A percentile compares a stretch with the other conserved stretches of the same genome.
Evolutionary conservation across 2,329 filamentous ascomycete genomes (phyloP).

Genomic region (Teratosphaeria viscida): DNA sequence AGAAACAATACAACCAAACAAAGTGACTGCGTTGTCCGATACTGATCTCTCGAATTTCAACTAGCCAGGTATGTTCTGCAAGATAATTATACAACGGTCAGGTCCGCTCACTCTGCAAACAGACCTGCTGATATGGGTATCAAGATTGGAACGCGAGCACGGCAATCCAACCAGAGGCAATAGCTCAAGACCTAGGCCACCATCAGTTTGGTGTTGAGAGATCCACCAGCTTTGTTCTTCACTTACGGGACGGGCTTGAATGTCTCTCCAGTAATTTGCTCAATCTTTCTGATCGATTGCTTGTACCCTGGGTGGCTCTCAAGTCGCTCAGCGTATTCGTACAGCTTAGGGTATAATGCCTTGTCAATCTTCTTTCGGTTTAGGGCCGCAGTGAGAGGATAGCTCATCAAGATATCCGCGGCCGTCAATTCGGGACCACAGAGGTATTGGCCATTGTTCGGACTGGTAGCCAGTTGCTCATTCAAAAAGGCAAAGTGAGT

Average conservation of each 20-base stretch:
- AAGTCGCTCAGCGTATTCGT: conserved; percentile 35
- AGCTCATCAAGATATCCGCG: conserved; percentile 45
- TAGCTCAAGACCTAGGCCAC: background rate
- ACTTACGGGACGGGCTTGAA: conserved; percentile 1
- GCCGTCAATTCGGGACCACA: conserved; percentile 40
- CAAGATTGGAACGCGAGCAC: background rate
- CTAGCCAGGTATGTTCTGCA: no score
- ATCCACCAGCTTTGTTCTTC: background rate
- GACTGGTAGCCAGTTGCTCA: conserved; percentile 36
- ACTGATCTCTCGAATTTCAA: no score
- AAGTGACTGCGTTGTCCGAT: no score
- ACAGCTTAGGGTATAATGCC: conserved; percentile 37
- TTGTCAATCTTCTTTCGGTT: conserved; percentile 27
- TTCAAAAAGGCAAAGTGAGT: conserved; percentile 44
- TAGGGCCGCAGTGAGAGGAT: conserved; percentile 37
- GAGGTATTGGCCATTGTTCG: conserved; percentile 40
- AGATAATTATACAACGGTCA: no score
- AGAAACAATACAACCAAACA: no score
- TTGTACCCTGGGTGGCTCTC: conserved; percentile 37
- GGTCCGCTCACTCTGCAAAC: no score
- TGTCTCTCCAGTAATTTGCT: conserved; percentile 36
- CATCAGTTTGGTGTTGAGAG: background rate
- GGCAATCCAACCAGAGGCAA: background rate
- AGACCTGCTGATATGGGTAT: no score
- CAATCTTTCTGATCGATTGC: conserved; percentile 39